Evolutionary conservation across 1,284 basidiomycete species (phyloP), one percentile per base, ranked within the genome.

Genomic region (Hypsizygus ulmarius): DNA sequence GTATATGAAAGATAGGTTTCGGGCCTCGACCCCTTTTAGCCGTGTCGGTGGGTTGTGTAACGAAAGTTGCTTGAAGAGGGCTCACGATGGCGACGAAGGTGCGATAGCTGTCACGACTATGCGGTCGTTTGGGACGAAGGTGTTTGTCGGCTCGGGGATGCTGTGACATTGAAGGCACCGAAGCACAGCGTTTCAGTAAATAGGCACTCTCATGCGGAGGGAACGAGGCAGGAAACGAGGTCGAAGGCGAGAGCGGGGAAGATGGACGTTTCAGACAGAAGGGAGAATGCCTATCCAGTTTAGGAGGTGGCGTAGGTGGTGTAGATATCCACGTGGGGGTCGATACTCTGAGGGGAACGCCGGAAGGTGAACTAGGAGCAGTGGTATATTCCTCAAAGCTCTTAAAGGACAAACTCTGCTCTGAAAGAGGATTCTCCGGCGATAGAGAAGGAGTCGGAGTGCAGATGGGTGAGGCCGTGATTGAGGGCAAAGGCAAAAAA

Each of bases 391-490:
- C 50, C 29, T 55, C 52, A 7, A 30, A 21, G 18, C 29, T 42
- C 51, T 50, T 55, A 35, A 53, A 28, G 19, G 21, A 25, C 21
- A 52, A 30, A 15, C 52, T 39, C n/a, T 58, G 56, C n/a, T 52
- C 50, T 10, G 47, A 39, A 40, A 43, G 35, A 8, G 46, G 34
- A 25, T 56, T 48, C 42, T 52, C 53, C 11, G 57, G 55, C 27
- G 66, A 64, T 21, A 65, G 56, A 33, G 67, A 69, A 4, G 68
- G 51, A 5, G 68, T 71, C 12, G 79, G 77, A 2, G 79, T 77
- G 59, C 72, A 71, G 45, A 77, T 59, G n/a, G 81, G 81, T 3
- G 81, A 82, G 29, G 79, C 78, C 48, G 72, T 68, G 53, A 82
- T 83, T 41, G 79, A 73, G 16, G 80, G 75, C 45, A 82, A 69